These are phyloP conservation scores for Symbiodinium natans DNA, from an alignment of 73 alveolate genomes.

Conservation along the genomic window DNA sequence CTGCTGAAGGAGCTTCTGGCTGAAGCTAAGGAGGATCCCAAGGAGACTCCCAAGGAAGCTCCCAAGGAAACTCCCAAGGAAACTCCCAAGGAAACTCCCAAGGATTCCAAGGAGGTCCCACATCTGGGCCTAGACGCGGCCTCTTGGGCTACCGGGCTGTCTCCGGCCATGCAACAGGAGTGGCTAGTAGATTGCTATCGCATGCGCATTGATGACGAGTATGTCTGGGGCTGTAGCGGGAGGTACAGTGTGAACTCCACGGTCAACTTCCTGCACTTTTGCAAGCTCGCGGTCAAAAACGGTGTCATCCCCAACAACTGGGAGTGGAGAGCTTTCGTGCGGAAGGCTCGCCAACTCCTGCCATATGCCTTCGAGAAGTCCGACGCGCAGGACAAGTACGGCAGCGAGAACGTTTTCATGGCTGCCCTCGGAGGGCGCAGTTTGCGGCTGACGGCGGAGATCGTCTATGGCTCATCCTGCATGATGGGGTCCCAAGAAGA, in stretches of 20 bases:
- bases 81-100: no score
- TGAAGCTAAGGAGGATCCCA: no score
- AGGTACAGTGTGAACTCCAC: constrained; percentile 20
- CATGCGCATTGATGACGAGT: constrained; percentile 44
- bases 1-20: no score
- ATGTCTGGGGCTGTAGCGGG: constrained; percentile 40
- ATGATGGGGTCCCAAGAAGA: no score
- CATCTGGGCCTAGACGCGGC: no score
- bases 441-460: constrained; percentile 39
- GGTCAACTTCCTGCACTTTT: constrained; percentile 26
- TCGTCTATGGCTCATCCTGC: constrained; percentile 6
- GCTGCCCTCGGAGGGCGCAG: constrained; percentile 10
- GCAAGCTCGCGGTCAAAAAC: constrained; percentile 7
- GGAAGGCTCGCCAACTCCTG: background rate
- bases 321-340: constrained; percentile 50
- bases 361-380: constrained; percentile 24
- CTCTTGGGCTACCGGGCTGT: no score
- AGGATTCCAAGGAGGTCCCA: no score
- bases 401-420: background rate
- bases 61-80: no score
- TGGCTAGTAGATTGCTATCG: constrained; percentile 88
- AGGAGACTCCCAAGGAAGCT: no score
- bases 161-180: background rate
- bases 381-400: constrained; percentile 57
- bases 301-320: constrained; percentile 31